Evolutionary conservation across 2,329 filamentous ascomycete genomes (phyloP).

Genomic region (Fusarium siculi): DNA sequence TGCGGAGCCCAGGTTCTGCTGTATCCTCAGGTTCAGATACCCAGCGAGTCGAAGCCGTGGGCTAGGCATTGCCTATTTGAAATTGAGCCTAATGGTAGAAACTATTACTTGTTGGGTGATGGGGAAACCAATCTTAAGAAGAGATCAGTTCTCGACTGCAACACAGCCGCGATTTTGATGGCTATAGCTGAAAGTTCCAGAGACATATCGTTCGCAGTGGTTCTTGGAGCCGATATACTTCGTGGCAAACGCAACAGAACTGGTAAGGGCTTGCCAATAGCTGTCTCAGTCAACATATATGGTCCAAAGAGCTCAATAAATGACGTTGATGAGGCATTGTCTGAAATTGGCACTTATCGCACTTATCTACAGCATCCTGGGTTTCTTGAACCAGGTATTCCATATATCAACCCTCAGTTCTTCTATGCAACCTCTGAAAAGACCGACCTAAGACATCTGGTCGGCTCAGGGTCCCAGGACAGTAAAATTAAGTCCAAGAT

Average conservation of each 20-base stretch:
- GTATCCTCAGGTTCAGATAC: accelerated
- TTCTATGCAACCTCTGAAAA: not conserved
- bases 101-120: too few relatives aligned
- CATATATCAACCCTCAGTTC: not conserved
- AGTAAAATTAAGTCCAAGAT: accelerated
- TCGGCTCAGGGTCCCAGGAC: not conserved
- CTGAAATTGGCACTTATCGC: not conserved
- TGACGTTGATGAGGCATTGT: not conserved
- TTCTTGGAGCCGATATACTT: accelerated
- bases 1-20: not conserved
- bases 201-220: not conserved
- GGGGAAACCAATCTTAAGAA: not conserved
- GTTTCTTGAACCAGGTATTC: not conserved
- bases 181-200: accelerated
- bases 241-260: not conserved
- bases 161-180: not conserved
- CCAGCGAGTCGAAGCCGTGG: not conserved
- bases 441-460: not conserved
- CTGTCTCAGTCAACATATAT: not conserved
- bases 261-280: accelerated
- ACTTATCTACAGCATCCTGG: not conserved
- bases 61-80: not conserved
- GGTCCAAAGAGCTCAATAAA: accelerated
- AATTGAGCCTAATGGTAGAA: accelerated
- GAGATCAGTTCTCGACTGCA: not conserved